Evolutionary conservation across 306 rosid species (phyloP).

Genomic region (Malus asiatica): DNA sequence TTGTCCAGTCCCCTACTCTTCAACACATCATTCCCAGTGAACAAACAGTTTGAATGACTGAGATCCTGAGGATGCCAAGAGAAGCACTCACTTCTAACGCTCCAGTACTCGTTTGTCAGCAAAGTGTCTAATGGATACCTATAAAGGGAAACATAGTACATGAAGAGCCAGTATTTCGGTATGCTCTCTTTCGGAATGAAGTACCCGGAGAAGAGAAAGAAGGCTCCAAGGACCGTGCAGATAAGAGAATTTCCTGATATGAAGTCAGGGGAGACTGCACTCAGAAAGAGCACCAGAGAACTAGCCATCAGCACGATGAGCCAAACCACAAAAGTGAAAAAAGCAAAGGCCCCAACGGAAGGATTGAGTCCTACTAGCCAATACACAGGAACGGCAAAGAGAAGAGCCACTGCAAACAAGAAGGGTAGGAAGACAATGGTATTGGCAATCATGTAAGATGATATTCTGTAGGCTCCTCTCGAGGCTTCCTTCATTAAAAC

Average conservation of each 20-base stretch:
- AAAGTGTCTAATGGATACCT: slow-evolving; percentile 80
- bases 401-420: slow-evolving; percentile 59
- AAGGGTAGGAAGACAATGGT: slow-evolving; percentile 74
- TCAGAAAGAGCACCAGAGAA: slow-evolving; percentile 71
- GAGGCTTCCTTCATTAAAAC: slow-evolving; percentile 89
- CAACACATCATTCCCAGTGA: slow-evolving; percentile 65
- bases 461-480: slow-evolving; percentile 67
- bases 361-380: slow-evolving; percentile 93
- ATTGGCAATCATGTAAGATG: slow-evolving; percentile 85
- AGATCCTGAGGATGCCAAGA: slow-evolving; percentile 15
- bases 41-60: slow-evolving; percentile 13
- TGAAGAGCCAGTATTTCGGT: slow-evolving; percentile 82
- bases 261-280: slow-evolving; percentile 84
- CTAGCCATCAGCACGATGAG: slow-evolving; percentile 85
- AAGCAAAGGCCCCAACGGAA: slow-evolving; percentile 47
- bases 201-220: slow-evolving; percentile 87
- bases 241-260: slow-evolving; percentile 83
- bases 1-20: slow-evolving; percentile 70
- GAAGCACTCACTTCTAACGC: slow-evolving; percentile 31
- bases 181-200: slow-evolving; percentile 83
- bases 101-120: slow-evolving; percentile 79
- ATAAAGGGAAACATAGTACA: slow-evolving; percentile 90
- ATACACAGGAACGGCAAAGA: slow-evolving; percentile 66
- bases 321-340: slow-evolving; percentile 80
- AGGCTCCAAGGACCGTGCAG: slow-evolving; percentile 79